phyloP scores from a whole-genome alignment of 805 yeast species.

The Saccharomycopsis sp. region DNA sequence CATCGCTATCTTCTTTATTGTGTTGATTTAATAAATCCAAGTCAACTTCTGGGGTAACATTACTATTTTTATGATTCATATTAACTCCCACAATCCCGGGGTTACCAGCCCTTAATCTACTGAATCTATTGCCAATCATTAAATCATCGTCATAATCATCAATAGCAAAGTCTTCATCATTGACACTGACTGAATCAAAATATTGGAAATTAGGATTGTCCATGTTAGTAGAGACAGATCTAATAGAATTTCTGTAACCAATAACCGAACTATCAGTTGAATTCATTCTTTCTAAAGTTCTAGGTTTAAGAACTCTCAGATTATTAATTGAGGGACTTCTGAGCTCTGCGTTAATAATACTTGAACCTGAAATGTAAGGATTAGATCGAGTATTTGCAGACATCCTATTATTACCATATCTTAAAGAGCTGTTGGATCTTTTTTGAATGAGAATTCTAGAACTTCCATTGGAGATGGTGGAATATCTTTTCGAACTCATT shows the following conservation, averaged over 20 bases:
- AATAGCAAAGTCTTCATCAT: no score
- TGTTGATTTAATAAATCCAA: no score
- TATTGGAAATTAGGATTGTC: conserved; percentile 5
- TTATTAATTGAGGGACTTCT: neutral
- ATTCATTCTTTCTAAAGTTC: conserved; percentile 2
- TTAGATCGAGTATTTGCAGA: neutral
- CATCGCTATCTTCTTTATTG: no score
- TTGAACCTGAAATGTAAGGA: neutral
- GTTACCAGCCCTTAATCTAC: neutral
- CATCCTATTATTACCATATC: neutral
- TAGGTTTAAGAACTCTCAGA: neutral
- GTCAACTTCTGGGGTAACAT: no score
- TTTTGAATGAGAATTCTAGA: no score
- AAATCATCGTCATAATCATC: conserved; percentile 11
- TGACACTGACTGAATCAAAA: conserved; percentile 15
- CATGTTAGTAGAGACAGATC: conserved; percentile 11
- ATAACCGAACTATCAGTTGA: conserved; percentile 14
- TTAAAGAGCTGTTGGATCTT: no score
- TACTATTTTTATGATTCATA: no score
- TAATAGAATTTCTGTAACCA: conserved; percentile 14
- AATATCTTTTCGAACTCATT: no score
- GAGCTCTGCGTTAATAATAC: neutral
- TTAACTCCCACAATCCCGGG: conserved; percentile 17
- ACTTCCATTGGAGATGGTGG: no score
- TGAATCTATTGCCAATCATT: conserved; percentile 3